A percentile compares a stretch with the other conserved stretches of the same genome.
phyloP scores from a whole-genome alignment of 176 grass and related monocot genomes.

The Eremochloa ophiuroides region DNA sequence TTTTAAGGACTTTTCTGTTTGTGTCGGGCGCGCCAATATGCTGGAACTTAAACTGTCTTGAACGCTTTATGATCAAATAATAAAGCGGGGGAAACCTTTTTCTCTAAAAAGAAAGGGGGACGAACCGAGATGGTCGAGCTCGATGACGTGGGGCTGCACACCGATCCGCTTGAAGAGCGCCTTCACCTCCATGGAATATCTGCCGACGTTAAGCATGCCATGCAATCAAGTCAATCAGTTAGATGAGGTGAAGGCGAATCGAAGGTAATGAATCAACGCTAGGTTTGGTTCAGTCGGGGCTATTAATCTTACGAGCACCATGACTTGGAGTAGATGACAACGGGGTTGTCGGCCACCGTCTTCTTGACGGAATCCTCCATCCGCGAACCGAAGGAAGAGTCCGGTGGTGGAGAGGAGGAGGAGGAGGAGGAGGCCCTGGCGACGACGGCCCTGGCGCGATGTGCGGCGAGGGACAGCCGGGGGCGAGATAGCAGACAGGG shows the following conservation, averaged over 20 bases:
- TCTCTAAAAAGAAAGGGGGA: not conserved
- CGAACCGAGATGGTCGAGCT: slow-evolving; percentile 84
- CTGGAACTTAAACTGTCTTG: not conserved
- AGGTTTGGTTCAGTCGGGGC: not conserved
- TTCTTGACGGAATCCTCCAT: slow-evolving; percentile 85
- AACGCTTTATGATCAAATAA: not conserved
- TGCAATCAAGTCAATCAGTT: not conserved
- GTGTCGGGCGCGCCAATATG: too few species aligned
- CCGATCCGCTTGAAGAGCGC: slow-evolving; percentile 83
- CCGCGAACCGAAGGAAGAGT: slow-evolving; percentile 70
- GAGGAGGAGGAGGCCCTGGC: slow-evolving; percentile 36
- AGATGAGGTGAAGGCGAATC: not conserved
- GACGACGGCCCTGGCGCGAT: slow-evolving; percentile 24
- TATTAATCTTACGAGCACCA: slow-evolving; percentile 81
- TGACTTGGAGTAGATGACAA: slow-evolving; percentile 92
- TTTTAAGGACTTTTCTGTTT: not conserved
- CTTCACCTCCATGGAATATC: slow-evolving; percentile 91
- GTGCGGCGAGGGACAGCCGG: slow-evolving; percentile 20
- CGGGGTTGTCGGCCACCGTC: slow-evolving; percentile 59
- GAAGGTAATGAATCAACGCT: not conserved
- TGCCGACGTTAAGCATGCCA: not conserved
- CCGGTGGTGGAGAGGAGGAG: slow-evolving; percentile 50
- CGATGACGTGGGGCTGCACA: slow-evolving; percentile 63
- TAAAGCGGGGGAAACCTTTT: not conserved
- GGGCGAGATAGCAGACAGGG: not conserved